Percentiles rank a stretch among this genome's conserved stretches.
These are phyloP conservation scores for Inga leiocalycina DNA, from an alignment of 306 rosid genomes.

Conservation along the genomic window DNA sequence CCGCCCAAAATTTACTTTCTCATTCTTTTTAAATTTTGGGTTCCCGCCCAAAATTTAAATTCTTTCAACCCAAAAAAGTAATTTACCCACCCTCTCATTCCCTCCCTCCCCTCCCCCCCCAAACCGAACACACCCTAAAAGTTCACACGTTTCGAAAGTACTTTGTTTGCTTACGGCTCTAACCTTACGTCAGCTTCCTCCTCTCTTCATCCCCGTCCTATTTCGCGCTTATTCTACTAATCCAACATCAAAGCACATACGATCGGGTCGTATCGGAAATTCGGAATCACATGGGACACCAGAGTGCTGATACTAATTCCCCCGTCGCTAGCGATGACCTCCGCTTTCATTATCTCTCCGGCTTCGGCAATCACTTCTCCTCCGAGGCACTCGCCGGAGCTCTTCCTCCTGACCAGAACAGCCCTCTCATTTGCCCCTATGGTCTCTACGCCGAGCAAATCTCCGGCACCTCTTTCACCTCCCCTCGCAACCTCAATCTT, in stretches of 20 bases:
- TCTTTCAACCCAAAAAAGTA: no score
- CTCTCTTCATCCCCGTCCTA: not conserved
- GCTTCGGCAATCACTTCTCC: slow-evolving; percentile 77
- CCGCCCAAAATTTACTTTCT: no score
- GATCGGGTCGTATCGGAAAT: not conserved
- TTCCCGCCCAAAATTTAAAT: no score
- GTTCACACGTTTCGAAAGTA: no score
- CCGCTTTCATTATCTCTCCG: slow-evolving; percentile 58
- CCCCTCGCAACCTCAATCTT: slow-evolving; percentile 79
- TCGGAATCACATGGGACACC: not conserved
- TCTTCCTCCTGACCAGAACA: slow-evolving; percentile 75
- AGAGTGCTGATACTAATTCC: not conserved
- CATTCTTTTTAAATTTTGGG: no score
- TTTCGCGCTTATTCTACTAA: not conserved
- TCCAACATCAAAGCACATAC: not conserved
- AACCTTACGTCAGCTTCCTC: not conserved
- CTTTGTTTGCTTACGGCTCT: not conserved
- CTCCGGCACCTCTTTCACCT: slow-evolving; percentile 93
- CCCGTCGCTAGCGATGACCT: slow-evolving; percentile 18
- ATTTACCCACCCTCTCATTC: no score
- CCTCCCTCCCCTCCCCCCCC: no score
- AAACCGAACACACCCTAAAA: no score
- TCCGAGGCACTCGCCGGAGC: slow-evolving; percentile 88
- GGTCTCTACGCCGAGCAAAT: slow-evolving; percentile 94
- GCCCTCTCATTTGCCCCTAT: slow-evolving; percentile 84